Conservation (phyloP, 1,139 yeast genomes). For the Suhomyces bolitotheri region DNA sequence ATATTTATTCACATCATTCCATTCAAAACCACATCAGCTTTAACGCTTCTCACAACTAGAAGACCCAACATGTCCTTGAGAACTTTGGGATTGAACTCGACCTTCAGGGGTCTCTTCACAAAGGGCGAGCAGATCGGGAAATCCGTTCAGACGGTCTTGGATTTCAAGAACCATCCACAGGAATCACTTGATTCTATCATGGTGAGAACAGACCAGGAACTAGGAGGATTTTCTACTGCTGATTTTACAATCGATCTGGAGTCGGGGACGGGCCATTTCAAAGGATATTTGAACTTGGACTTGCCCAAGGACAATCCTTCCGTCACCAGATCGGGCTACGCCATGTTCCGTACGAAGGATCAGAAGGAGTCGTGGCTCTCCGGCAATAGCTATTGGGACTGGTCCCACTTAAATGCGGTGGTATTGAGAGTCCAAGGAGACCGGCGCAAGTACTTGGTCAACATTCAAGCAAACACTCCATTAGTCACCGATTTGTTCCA, state of each 20-base stretch:
- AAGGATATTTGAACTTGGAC: constrained; percentile 72
- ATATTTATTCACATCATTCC: too few relatives aligned
- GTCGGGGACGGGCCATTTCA: constrained; percentile 54
- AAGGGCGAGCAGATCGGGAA: constrained; percentile 32
- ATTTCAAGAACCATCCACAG: constrained; percentile 51
- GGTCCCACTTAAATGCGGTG: constrained; percentile 59
- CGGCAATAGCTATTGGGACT: constrained; percentile 58
- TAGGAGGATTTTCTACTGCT: constrained; percentile 78
- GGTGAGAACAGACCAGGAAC: constrained; percentile 68
- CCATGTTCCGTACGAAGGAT: constrained; percentile 81
- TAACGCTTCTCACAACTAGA: too few relatives aligned
- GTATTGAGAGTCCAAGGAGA: constrained; percentile 76
- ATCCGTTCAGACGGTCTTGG: constrained; percentile 48
- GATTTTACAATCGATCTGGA: constrained; percentile 45
- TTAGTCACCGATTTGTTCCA: constrained; percentile 79
- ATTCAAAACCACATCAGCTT: too few relatives aligned
- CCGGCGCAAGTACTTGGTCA: constrained; percentile 71
- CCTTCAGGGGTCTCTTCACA: constrained; percentile 39
- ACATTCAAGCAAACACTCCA: constrained; percentile 79
- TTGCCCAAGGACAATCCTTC: constrained; percentile 72
- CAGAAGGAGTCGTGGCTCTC: constrained; percentile 52
- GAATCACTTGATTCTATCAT: constrained; percentile 47
- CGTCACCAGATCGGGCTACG: constrained; percentile 74
- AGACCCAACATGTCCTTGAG: constrained; percentile 39
- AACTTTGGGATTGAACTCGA: constrained; percentile 43